Percentiles rank a stretch among this genome's conserved stretches.
Conservation (phyloP, 306 rosid genomes). For the Quillaja saponaria region DNA sequence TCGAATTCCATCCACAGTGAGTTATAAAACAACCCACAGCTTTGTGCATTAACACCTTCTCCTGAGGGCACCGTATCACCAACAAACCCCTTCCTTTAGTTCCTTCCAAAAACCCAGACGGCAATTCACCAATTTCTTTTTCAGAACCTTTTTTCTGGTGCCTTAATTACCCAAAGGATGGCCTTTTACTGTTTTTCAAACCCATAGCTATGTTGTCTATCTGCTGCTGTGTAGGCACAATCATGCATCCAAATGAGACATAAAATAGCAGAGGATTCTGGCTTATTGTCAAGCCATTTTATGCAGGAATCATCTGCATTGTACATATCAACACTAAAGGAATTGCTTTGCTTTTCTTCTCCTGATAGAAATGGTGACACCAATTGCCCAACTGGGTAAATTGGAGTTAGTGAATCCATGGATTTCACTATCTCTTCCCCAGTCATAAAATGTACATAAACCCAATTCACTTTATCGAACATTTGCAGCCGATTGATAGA, state of each 20-base stretch:
- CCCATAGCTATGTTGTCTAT: conserved; percentile 43
- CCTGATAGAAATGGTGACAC: conserved; percentile 53
- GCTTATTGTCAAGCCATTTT: conserved; percentile 43
- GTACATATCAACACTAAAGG: conserved; percentile 46
- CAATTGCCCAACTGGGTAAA: conserved; percentile 61
- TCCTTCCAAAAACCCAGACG: conserved; percentile 36
- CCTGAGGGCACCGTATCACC: conserved; percentile 62
- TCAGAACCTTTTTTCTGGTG: conserved; percentile 9
- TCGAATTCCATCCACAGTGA: conserved; percentile 75
- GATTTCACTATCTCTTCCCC: conserved; percentile 50
- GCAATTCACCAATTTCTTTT: conserved; percentile 8
- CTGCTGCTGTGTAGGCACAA: conserved; percentile 37
- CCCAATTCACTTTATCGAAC: conserved; percentile 50
- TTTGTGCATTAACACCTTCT: conserved; percentile 56
- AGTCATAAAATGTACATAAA: conserved; percentile 50
- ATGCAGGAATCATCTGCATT: conserved; percentile 48
- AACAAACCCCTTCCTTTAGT: conserved; percentile 41
- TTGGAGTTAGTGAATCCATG: conserved; percentile 38
- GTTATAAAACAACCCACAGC: conserved; percentile 59
- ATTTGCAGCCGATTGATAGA: no score
- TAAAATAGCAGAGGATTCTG: conserved; percentile 43
- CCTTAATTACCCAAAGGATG: conserved; percentile 61
- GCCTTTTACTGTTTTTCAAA: conserved; percentile 42
- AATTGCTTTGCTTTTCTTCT: conserved; percentile 37
- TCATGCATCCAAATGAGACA: conserved; percentile 56